These are phyloP conservation scores for Coprinellus aureogranulatus DNA, from an alignment of 768 basidiomycete genomes.

Conservation along the genomic window DNA sequence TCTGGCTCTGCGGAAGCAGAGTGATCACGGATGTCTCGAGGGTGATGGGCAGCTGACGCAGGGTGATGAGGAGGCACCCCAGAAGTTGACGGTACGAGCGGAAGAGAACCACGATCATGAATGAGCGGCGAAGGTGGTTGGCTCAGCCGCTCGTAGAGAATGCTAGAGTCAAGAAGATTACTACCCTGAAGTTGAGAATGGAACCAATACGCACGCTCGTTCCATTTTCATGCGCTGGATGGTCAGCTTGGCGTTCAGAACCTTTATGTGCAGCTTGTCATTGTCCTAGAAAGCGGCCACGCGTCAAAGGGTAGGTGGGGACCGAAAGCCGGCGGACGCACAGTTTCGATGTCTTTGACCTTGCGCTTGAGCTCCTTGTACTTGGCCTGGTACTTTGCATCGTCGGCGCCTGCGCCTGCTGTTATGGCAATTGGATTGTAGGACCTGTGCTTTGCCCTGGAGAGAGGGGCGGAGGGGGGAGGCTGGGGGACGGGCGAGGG, in stretches of 20 bases:
- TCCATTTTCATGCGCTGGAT: conserved; percentile 87
- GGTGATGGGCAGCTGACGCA: conserved; percentile 30
- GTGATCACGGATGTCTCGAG: conserved; percentile 39
- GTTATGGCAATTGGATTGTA: conserved; percentile 57
- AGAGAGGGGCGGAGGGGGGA: conserved; percentile 25
- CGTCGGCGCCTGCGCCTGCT: conserved; percentile 63
- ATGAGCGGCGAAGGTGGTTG: conserved; percentile 54
- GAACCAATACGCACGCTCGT: conserved; percentile 64
- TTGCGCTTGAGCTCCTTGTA: conserved; percentile 87
- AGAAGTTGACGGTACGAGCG: conserved; percentile 25
- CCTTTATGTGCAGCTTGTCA: conserved; percentile 81
- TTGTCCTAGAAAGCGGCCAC: conserved; percentile 60
- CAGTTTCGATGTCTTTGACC: conserved; percentile 82
- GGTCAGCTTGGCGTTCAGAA: conserved; percentile 73
- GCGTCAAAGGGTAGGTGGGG: conserved; percentile 15
- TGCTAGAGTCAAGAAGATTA: conserved; percentile 32
- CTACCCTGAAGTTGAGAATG: conserved; percentile 17
- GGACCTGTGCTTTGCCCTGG: conserved; percentile 47
- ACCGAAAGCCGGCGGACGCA: conserved; percentile 35
- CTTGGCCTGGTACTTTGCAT: conserved; percentile 83
- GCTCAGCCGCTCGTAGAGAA: conserved; percentile 77
- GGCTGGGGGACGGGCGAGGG: conserved; percentile 52
- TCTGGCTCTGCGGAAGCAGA: conserved; percentile 44
- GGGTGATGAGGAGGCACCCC: conserved; percentile 37
- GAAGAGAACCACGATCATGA: conserved; percentile 37